Percentiles rank a stretch among this genome's conserved stretches.
These are phyloP conservation scores for Triticum aestivum DNA, from an alignment of 176 grass and related monocot species.

Conservation along the genomic window DNA sequence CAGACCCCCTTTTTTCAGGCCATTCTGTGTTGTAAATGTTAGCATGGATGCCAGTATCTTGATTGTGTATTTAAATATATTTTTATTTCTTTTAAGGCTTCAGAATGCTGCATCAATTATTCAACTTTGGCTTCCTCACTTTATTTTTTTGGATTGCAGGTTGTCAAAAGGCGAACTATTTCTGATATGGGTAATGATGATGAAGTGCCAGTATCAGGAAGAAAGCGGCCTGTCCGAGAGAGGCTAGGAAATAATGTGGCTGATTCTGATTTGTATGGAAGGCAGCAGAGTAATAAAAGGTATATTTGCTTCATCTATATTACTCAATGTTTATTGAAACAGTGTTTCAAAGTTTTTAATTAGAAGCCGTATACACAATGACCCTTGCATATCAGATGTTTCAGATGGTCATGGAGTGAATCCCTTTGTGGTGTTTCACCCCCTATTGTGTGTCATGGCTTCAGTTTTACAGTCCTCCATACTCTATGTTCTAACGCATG, in stretches of 20 bases:
- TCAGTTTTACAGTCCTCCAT: neutral
- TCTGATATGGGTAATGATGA: slow-evolving; percentile 36
- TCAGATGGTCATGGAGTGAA: neutral
- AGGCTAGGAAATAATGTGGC: slow-evolving; percentile 50
- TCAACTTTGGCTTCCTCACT: neutral
- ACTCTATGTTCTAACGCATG: neutral
- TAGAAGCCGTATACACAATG: neutral
- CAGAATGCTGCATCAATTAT: neutral
- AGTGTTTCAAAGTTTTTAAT: neutral
- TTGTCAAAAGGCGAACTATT: slow-evolving; percentile 58
- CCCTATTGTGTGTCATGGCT: neutral
- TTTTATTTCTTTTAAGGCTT: neutral
- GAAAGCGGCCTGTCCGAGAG: slow-evolving; percentile 48
- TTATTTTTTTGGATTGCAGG: slow-evolving; percentile 39
- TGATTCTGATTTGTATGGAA: slow-evolving; percentile 41
- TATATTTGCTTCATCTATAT: slow-evolving; percentile 24
- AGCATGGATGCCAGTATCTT: slow-evolving; percentile 2
- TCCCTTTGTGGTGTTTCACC: neutral
- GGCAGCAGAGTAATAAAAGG: slow-evolving; percentile 56
- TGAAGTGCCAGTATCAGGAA: slow-evolving; percentile 26
- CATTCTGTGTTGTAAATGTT: neutral
- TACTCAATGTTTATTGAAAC: neutral
- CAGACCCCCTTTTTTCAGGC: neutral
- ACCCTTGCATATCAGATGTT: neutral
- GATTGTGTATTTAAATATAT: neutral